Evolutionary conservation across 1,284 basidiomycete genomes (phyloP).

Genomic region (Athelia psychrophila): DNA sequence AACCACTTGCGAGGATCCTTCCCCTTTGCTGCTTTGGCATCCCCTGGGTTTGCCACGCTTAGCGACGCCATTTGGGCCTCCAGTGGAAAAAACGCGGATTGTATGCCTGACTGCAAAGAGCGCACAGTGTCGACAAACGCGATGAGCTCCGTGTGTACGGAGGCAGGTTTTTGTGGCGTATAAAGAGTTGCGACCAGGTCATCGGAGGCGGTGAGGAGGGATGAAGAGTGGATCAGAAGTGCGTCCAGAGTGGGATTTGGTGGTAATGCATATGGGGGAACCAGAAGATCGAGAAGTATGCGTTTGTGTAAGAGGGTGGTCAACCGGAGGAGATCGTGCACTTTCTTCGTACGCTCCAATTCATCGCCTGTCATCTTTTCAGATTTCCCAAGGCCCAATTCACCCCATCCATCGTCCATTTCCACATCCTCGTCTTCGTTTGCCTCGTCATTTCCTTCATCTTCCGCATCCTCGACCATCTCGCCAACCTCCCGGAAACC

Average conservation of each 20-base stretch:
- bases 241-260: constrained; percentile 38
- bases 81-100: constrained; percentile 25
- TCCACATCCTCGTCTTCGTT: constrained; percentile 24
- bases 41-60: constrained; percentile 18
- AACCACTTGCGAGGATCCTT: constrained; percentile 48
- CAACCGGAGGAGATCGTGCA: constrained; percentile 57
- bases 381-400: constrained; percentile 48
- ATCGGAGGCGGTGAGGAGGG: constrained; percentile 53
- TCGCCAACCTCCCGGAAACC: constrained; percentile 55
- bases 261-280: constrained; percentile 21
- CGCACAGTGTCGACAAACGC: constrained; percentile 34
- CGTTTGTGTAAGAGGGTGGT: constrained; percentile 61
- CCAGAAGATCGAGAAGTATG: constrained; percentile 48
- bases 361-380: constrained; percentile 40
- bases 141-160: constrained; percentile 36
- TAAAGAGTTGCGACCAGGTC: constrained; percentile 65
- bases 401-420: constrained; percentile 63
- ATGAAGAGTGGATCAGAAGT: constrained; percentile 47
- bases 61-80: constrained; percentile 32
- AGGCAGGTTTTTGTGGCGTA: constrained; percentile 49
- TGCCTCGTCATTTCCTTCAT: constrained; percentile 32
- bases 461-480: constrained; percentile 44
- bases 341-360: constrained; percentile 48
- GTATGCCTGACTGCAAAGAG: constrained; percentile 30
- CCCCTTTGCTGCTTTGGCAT: constrained; percentile 15